Evolutionary conservation across 371 early-diverging fungal species (phyloP), one percentile per base, ranked within the genome.

Genomic region (Caulochytrium protostelioides): DNA sequence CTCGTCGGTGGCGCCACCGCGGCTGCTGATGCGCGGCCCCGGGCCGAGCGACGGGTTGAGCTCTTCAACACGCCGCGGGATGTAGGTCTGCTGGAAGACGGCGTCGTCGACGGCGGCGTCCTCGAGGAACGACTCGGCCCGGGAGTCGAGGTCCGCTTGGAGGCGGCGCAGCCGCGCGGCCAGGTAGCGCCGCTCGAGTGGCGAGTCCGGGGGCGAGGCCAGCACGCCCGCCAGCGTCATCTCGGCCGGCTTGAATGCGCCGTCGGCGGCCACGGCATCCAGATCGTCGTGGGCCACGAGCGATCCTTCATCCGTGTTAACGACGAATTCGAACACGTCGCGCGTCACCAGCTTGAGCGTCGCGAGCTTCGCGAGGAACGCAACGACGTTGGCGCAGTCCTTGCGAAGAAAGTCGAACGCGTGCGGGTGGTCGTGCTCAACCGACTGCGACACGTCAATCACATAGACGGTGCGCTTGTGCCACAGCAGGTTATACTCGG

Each of bases 391-490:
- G 27, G 72, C 55, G 47, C 87, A 74, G 57, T 98, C 99, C 55
- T 83, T 90, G 21, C 92, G 66, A 37, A 99, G 66, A 52, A 99
- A 99, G 43, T 86, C 90, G 20, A 89, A 67, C 1, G 98, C 91
- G 46, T 91, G 84, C n/a, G 95, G 95, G 52, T 99, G 99, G 50
- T 90, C 89, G 47, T 83, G 92, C 47, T 98, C 99, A 7, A 98
- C 97, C 2, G 94, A 87, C 53, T 98, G 99, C 3, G 97, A 95
- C 6, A 99, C 98, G 56, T 99, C 99, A 46, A 99, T 99, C 26
- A 97, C 79, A 38, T 82, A 85, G 20, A 90, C 55, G 14, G 55
- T 58, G 16, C 66, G 59, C 26, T 79, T 69, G 47, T 92, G 78
- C 58, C 58, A 85, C 54, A 99, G 60, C 17, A 99, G 66, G 52